Base-by-base conservation (phyloP, 768 basidiomycete genomes). In the Peribolospora kevripleyi region DNA sequence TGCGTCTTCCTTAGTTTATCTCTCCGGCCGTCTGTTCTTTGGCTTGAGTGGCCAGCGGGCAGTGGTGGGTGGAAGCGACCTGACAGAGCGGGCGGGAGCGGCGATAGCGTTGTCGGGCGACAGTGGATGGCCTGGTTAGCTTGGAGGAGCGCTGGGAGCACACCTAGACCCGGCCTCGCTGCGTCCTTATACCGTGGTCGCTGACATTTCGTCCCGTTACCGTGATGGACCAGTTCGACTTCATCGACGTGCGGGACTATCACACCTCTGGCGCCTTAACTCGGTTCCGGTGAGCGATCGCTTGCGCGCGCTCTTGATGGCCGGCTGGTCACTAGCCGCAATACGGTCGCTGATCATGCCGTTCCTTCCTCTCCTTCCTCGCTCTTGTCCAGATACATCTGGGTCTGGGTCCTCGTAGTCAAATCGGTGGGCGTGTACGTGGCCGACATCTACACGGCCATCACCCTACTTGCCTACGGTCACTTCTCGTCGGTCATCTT, bases 381-480 rank as follows among this genome's bases (percentile, higher is more conserved):
- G 39, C 43, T 38, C 43, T 36, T 42, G 25, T 42, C 51, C 63
- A 93, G 84, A 67, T 98, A 97, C 69, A 69, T 90, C 55, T 88
- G 84, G 80, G 70, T 91, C 55, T 97, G 93, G 70, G 72, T 90
- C 68, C 74, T 88, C 64, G 79, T 95, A 55, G 77, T 93, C 73
- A 95, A 93, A 69, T 86, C 84, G 41, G 82, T 97, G 72, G 78
- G 88, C 54, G 91, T 98, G 69, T 93, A 95, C 70, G 73, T 90
- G 58, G 83, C 84, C 68, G 93, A 98, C 76, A 87, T 95, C 67
- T 98, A 90, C 72, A 87, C 91, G 43, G 88, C 86, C 59, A 76
- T 86, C 58, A 93, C 91, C 62, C 88, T 95, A 83, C 82, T 95
- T 69, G 80, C 82, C 37, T 87, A 88, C 25, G 74, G 75, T 46